Base-by-base conservation (phyloP, 108 stramenopile species). In the Conticribra guillardii region DNA sequence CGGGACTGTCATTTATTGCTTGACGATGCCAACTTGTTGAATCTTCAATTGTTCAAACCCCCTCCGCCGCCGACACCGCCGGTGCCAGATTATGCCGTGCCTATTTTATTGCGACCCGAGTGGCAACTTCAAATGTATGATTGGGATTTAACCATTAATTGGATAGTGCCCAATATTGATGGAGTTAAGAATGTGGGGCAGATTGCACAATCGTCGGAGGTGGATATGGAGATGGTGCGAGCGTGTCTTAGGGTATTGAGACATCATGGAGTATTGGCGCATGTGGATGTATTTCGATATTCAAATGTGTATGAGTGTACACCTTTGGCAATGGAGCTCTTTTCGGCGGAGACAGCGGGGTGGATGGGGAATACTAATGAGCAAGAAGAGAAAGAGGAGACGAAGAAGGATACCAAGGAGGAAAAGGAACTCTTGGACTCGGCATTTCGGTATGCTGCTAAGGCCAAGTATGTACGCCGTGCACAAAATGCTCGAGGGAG, bases 91-190 rank as follows among this genome's bases (percentile, higher is more conserved):
- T 64, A 90, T 59, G 80, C 81, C 9, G 95, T 96, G 11, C 95
- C 95, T 2, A 74, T 96, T 47, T 63, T 96, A 11, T 62, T 96
- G 7, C 73, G 83, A 23, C 80, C 86, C 28, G 87, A 91, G 67
- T 81, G 84, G 69, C 88, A 92, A 57, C 65, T 94, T 0, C 83
- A 86, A 69, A 76, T 74, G 84, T 89, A 85, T 74, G 89, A 92
- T 63, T 96, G 95, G 93, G 95, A 96, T 63, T 63, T 96, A 32
- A 89, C 93, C 1, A 89, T 96, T 49, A 89, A 91, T 60, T 94
- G 95, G 93, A 86, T 93, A 7, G 73, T 94, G 22, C 76, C 91
- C n/a, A 90, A 96, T 67, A 89, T 97, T 56, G 93, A 97, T 72
- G 95, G 96, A 1, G 75, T 90, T 41, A 84, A 84, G 27, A 76